phyloP scores from a whole-genome alignment of 1,284 basidiomycete genomes.

The Cystobasidium sp. region DNA sequence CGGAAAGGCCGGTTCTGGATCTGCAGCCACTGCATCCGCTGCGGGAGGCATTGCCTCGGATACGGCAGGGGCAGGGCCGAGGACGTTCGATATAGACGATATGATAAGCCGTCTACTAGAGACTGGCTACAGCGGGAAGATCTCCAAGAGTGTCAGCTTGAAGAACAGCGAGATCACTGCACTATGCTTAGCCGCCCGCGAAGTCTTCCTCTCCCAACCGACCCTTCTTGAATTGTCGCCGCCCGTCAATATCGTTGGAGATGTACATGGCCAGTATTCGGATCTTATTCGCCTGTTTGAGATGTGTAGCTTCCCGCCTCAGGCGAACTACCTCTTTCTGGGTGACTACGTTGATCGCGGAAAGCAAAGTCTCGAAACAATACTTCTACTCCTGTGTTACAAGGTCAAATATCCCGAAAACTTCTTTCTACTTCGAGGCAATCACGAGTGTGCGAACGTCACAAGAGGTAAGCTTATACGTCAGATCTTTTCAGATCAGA shows the following conservation, averaged over 20 bases:
- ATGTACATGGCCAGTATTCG: conserved; percentile 93
- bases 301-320: conserved; percentile 98
- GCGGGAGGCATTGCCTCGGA: conserved; percentile 24
- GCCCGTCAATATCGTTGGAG: conserved; percentile 98
- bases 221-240: conserved; percentile 97
- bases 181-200: conserved; percentile 94
- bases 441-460: conserved; percentile 99
- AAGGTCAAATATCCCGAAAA: conserved; percentile 99
- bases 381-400: conserved; percentile 94
- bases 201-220: conserved; percentile 94
- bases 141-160: conserved; percentile 92
- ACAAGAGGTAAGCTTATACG: conserved; percentile 74
- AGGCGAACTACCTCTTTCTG: conserved; percentile 93
- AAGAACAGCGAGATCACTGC: conserved; percentile 96
- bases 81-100: conserved; percentile 89
- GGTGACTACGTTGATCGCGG: conserved; percentile 99
- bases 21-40: background rate
- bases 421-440: conserved; percentile 96
- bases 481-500: too few relatives aligned
- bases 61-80: conserved; percentile 8
- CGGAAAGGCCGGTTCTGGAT: background rate
- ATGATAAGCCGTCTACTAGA: conserved; percentile 97
- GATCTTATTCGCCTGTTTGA: conserved; percentile 98
- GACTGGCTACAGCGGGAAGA: conserved; percentile 96
- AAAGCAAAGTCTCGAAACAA: conserved; percentile 98